Conservation (phyloP, 306 rosid species). For the Vigna trinervia region DNA sequence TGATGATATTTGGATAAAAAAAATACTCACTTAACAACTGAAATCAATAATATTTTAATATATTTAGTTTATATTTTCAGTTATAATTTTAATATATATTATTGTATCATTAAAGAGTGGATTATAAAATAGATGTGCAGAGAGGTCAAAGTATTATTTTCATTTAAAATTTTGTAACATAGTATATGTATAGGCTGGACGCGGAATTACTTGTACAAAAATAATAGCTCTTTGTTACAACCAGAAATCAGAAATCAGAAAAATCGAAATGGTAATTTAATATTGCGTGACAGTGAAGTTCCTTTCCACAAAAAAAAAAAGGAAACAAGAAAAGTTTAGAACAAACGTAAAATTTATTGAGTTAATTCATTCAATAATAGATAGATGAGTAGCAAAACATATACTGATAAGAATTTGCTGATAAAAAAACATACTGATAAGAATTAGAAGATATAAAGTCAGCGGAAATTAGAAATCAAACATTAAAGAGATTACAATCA, state of each 20-base stretch:
- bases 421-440: neutral
- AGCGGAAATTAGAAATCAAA: neutral
- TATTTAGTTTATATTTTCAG: too few relatives aligned
- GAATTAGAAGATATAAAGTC: slow-evolving; percentile 6
- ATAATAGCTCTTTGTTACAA: neutral
- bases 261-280: slow-evolving; percentile 26
- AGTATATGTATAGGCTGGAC: neutral
- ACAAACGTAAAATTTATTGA: neutral
- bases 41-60: too few relatives aligned
- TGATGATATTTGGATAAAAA: too few relatives aligned
- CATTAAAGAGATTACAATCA: slow-evolving; percentile 7
- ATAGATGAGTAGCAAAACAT: neutral
- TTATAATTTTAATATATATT: too few relatives aligned
- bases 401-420: neutral
- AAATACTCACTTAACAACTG: too few relatives aligned
- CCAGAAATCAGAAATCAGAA: slow-evolving; percentile 28
- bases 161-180: neutral
- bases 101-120: too few relatives aligned
- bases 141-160: too few relatives aligned
- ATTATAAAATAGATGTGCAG: too few relatives aligned
- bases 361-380: neutral
- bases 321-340: neutral
- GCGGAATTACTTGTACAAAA: neutral
- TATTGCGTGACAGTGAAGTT: neutral
- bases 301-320: neutral